These are phyloP conservation scores for Acacia melanoxylon DNA, from an alignment of 306 rosid genomes.

Conservation along the genomic window DNA sequence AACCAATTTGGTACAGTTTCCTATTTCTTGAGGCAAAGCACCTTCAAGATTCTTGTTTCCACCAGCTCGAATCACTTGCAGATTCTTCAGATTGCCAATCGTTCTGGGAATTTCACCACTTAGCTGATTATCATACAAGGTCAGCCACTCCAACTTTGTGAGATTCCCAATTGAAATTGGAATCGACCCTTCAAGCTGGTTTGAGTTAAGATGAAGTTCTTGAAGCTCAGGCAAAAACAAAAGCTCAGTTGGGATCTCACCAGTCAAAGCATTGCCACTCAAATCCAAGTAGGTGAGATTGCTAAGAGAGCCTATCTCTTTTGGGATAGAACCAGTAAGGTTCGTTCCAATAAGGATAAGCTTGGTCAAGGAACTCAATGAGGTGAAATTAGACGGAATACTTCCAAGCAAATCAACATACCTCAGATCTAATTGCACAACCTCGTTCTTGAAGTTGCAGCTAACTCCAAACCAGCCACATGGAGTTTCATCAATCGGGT, in stretches of 20 bases:
- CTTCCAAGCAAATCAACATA: conserved; percentile 49
- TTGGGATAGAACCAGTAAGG: conserved; percentile 62
- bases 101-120: conserved; percentile 47
- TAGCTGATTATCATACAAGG: conserved; percentile 54
- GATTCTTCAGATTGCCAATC: conserved; percentile 45
- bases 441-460: conserved; percentile 48
- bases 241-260: conserved; percentile 57
- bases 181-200: conserved; percentile 52
- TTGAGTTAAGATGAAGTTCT: conserved; percentile 46
- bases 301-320: conserved; percentile 37
- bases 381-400: conserved; percentile 44
- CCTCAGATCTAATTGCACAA: conserved; percentile 47
- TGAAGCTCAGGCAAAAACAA: conserved; percentile 38
- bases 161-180: conserved; percentile 53
- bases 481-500: conserved; percentile 45
- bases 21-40: conserved; percentile 51
- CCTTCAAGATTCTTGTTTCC: conserved; percentile 67
- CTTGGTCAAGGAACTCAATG: conserved; percentile 43
- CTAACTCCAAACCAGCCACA: conserved; percentile 63
- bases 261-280: conserved; percentile 54
- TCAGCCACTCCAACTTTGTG: conserved; percentile 39
- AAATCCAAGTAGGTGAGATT: conserved; percentile 44
- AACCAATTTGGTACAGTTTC: conserved; percentile 50
- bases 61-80: conserved; percentile 59
- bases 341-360: conserved; percentile 48